Conservation (phyloP, 768 basidiomycete genomes). For the Russula brevipes region DNA sequence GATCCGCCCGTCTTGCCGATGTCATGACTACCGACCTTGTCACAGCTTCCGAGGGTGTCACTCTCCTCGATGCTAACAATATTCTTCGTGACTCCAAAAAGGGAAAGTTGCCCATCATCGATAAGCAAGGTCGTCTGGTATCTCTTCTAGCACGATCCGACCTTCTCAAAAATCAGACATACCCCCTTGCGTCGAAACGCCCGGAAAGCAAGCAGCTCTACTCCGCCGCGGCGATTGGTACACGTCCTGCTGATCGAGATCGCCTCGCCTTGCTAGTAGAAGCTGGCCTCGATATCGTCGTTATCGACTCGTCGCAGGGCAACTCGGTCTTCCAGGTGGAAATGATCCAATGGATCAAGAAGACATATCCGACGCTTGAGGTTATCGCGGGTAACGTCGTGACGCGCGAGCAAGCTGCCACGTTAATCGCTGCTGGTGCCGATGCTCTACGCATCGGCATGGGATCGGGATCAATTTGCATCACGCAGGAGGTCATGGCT, state of each 20-base stretch:
- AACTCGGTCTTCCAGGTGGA: slow-evolving; percentile 92
- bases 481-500: slow-evolving; percentile 99
- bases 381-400: slow-evolving; percentile 98
- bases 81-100: slow-evolving; percentile 96
- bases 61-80: slow-evolving; percentile 85
- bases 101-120: slow-evolving; percentile 90
- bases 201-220: slow-evolving; percentile 91
- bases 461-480: slow-evolving; percentile 98
- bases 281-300: slow-evolving; percentile 91
- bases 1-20: slow-evolving; percentile 57
- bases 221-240: slow-evolving; percentile 93
- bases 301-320: slow-evolving; percentile 95
- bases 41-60: slow-evolving; percentile 83
- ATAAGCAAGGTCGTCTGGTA: slow-evolving; percentile 57
- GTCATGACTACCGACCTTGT: slow-evolving; percentile 91
- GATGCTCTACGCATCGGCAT: slow-evolving; percentile 96
- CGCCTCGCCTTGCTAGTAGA: slow-evolving; percentile 83
- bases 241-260: slow-evolving; percentile 81
- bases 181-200: slow-evolving; percentile 89
- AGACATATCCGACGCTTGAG: slow-evolving; percentile 77
- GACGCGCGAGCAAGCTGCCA: slow-evolving; percentile 94
- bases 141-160: slow-evolving; percentile 95
- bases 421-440: slow-evolving; percentile 88
- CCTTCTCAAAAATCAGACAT: slow-evolving; percentile 95
- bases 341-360: slow-evolving; percentile 92